Evolutionary conservation across 495 filamentous ascomycete genomes (phyloP), one percentile per base, ranked within the genome.

Genomic region (Penicillium bialowiezense): DNA sequence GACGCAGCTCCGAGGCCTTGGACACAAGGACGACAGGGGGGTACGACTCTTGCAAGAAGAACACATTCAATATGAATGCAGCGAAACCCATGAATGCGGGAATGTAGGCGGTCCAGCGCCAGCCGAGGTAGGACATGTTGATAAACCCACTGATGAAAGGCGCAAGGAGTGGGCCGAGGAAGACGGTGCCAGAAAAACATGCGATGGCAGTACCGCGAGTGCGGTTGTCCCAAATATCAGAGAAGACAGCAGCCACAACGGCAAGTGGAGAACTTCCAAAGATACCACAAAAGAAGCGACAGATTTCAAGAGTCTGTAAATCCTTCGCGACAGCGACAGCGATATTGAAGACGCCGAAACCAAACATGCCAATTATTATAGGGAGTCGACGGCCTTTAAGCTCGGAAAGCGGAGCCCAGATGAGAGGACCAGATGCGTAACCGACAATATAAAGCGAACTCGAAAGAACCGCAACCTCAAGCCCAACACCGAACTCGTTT

Each of bases 61-160:
- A 34, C 1, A 92, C 46, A 56, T 88, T 79, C 35, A 93, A 70
- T 31, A 67, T 45, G 56, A 96, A 85, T 12, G 87, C 83, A 5
- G 81, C 46, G 55, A 81, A 86, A 37, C 90, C 91, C 86, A 96
- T 90, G 52, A 96, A 82, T 8, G 82, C 76, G 3, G 78, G 74
- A 35, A 85, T 65, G 52, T 88, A 96, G 54, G 86, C 80, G 3
- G 91, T 96, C 89, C 89, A 97, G 35, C 91, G 79, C 91, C 91
- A 97, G 47, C 86, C 86, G 1, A 87, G 76, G 29, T 56, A 58
- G 7, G 61, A 64, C 61, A 64, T 62, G 24, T 68, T 64, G 44
- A 66, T 69, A 71, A 91, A 96, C 9, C 91, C 91, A 48, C 91
- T 90, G 41, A 92, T 84, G 49, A 93, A 90, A 8, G 91, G 90